A percentile compares a stretch with the other conserved stretches of the same genome.
Conservation (phyloP, 2,329 filamentous ascomycete genomes). For the Clarireedia sp. region DNA sequence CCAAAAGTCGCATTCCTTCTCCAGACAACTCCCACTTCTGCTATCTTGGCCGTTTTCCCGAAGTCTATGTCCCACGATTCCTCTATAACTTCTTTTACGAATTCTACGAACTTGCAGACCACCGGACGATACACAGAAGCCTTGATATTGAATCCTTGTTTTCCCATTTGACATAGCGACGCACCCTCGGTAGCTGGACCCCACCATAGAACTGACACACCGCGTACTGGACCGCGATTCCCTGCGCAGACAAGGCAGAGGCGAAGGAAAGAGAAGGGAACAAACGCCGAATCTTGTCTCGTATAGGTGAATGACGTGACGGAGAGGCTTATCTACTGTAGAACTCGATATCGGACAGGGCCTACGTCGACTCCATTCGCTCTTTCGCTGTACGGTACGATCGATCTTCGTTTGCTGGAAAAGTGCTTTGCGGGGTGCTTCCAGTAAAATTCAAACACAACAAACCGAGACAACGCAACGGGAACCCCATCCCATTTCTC, state of each 20-base stretch:
- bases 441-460: conserved; percentile 4
- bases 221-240: conserved; percentile 7
- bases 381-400: no score
- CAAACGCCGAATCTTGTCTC: not conserved
- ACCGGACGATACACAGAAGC: not conserved
- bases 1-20: conserved; percentile 5
- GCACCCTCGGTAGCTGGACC: conserved; percentile 8
- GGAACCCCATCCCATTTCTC: conserved; percentile 5
- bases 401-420: no score
- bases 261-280: not conserved
- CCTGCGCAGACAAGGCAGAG: not conserved
- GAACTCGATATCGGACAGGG: no score
- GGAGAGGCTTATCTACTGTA: not conserved
- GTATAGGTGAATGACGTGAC: not conserved
- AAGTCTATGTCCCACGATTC: no score
- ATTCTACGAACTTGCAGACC: not conserved
- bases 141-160: conserved; percentile 4
- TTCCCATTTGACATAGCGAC: conserved; percentile 8
- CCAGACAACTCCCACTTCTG: not conserved
- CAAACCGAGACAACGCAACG: not conserved
- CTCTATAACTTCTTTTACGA: not conserved
- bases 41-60: no score
- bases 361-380: no score
- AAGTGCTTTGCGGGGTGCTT: conserved; percentile 1
- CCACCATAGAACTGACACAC: conserved; percentile 9